Evolutionary conservation across 352 stramenopile genomes (phyloP).

Genomic region (Phytophthora pisi): DNA sequence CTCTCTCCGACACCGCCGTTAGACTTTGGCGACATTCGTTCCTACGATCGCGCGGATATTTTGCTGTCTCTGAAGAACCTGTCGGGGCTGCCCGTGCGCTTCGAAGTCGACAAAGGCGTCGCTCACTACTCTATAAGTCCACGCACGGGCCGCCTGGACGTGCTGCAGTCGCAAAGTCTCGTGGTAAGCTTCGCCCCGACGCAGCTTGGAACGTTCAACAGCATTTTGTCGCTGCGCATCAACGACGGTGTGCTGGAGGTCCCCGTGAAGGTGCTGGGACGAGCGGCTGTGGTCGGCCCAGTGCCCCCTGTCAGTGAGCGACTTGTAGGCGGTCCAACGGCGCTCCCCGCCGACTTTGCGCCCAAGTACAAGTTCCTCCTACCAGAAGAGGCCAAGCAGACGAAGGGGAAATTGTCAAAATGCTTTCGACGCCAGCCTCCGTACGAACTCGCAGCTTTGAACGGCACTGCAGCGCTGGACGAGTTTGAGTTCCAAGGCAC

Average conservation of each 20-base stretch:
- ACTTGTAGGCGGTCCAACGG: constrained; percentile 63
- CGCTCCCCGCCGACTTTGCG: constrained; percentile 84
- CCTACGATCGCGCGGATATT: constrained; percentile 82
- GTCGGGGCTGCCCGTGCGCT: constrained; percentile 67
- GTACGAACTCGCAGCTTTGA: constrained; percentile 65
- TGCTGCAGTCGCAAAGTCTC: constrained; percentile 88
- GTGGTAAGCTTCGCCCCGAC: constrained; percentile 89
- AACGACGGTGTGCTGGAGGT: constrained; percentile 58
- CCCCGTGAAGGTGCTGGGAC: constrained; percentile 68
- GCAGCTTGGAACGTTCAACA: constrained; percentile 84
- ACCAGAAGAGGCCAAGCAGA: constrained; percentile 67
- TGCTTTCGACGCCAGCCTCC: constrained; percentile 66
- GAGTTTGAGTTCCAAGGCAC: constrained; percentile 86
- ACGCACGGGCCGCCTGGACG: constrained; percentile 68
- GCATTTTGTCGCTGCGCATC: constrained; percentile 46
- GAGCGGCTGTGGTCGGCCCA: constrained; percentile 55
- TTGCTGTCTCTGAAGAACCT: constrained; percentile 86
- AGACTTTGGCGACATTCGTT: constrained; percentile 88
- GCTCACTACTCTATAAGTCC: constrained; percentile 84
- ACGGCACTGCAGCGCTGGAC: constrained; percentile 74
- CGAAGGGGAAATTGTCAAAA: constrained; percentile 54
- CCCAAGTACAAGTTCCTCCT: constrained; percentile 92
- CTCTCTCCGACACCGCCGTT: constrained; percentile 48
- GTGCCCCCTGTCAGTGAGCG: constrained; percentile 36
- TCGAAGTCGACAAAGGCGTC: constrained; percentile 56